Conservation (phyloP, 768 basidiomycete genomes). For the Rhizopogon sp. region DNA sequence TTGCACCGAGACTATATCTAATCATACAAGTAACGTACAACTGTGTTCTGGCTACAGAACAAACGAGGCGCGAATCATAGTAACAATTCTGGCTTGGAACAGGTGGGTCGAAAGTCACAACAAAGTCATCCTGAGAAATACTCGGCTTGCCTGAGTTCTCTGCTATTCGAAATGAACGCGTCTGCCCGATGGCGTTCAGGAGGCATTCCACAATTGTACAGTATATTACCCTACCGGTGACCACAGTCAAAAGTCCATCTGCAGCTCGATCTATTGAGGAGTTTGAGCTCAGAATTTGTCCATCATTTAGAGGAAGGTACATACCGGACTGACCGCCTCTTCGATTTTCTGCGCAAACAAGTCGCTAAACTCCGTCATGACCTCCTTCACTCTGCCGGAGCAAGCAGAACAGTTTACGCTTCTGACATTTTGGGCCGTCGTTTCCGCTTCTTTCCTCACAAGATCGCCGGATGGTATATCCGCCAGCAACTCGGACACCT, state of each 20-base stretch:
- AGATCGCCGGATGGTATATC: slow-evolving; percentile 12
- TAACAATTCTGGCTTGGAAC: no score
- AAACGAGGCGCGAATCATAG: no score
- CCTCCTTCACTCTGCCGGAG: neutral
- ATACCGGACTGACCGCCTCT: slow-evolving; percentile 6
- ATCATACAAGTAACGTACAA: no score
- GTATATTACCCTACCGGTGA: no score
- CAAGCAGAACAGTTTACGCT: neutral
- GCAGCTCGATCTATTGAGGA: slow-evolving; percentile 6
- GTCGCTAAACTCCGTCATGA: slow-evolving; percentile 10
- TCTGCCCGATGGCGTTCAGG: no score
- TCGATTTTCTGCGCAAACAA: slow-evolving; percentile 11
- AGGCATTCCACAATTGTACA: neutral
- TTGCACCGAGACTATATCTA: no score
- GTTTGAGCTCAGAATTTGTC: neutral
- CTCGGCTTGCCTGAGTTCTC: no score
- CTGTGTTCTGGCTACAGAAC: no score
- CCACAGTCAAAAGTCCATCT: slow-evolving; percentile 1
- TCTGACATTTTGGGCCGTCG: neutral
- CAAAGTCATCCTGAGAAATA: no score
- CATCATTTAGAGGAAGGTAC: neutral
- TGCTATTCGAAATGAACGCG: no score
- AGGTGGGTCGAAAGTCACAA: no score
- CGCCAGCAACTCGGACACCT: slow-evolving; percentile 6
- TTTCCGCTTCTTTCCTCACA: neutral